These are phyloP conservation scores for Pichia sp. DNA, from an alignment of 1,139 yeast species.

Conservation along the genomic window DNA sequence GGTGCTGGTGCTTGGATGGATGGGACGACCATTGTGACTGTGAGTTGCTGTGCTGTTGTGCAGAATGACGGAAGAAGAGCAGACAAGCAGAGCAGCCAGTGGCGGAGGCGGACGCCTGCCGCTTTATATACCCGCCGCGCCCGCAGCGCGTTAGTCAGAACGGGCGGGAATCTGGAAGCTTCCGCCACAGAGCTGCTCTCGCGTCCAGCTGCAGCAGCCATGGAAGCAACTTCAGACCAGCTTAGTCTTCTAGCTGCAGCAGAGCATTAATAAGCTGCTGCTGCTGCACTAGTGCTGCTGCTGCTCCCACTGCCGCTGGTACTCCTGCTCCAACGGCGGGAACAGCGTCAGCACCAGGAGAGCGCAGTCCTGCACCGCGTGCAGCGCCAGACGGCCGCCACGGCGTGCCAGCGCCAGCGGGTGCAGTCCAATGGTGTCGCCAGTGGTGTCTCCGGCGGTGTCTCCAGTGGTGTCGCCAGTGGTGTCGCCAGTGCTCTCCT, in stretches of 20 bases:
- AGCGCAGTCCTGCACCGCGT: conserved; percentile 1
- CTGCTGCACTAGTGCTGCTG: not conserved
- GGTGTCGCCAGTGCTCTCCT: too few relatives aligned
- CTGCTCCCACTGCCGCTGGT: not conserved
- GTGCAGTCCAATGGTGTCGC: too few relatives aligned
- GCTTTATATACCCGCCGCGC: too few relatives aligned
- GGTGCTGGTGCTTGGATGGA: conserved; percentile 94
- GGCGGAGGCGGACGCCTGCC: not conserved
- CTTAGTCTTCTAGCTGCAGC: not conserved
- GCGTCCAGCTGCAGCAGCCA: not conserved
- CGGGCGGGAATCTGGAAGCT: not conserved
- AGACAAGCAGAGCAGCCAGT: not conserved
- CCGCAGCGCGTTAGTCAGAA: not conserved
- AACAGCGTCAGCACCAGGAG: conserved; percentile 5
- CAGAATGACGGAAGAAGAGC: not conserved
- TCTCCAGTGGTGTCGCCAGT: too few relatives aligned
- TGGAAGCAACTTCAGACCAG: too few relatives aligned
- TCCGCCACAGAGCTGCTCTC: not conserved
- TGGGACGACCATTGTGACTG: conserved; percentile 56
- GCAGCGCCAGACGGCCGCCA: not conserved
- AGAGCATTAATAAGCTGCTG: too few relatives aligned
- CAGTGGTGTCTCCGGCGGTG: too few relatives aligned
- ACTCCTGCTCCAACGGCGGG: conserved; percentile 5
- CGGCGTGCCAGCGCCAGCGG: too few relatives aligned
- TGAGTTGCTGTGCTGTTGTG: not conserved